Conservation (phyloP, 352 stramenopile species). For the Globisporangium barbulae region DNA sequence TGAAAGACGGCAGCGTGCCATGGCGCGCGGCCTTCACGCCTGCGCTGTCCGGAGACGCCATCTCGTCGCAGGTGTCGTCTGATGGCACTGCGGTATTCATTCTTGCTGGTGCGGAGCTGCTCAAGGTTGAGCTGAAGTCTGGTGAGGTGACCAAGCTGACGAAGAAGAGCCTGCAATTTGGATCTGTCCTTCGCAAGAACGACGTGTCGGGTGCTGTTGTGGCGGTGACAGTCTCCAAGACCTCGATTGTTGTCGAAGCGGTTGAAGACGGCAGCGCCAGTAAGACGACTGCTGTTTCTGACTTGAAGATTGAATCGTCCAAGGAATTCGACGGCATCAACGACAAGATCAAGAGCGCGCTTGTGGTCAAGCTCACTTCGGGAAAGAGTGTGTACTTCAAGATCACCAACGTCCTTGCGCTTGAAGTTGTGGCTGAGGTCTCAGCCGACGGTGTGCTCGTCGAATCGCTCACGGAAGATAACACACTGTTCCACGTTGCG, state of each 20-base stretch:
- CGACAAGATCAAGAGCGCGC: slow-evolving; percentile 30
- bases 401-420: slow-evolving; percentile 32
- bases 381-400: slow-evolving; percentile 62
- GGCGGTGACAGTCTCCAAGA: slow-evolving; percentile 14
- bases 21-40: slow-evolving; percentile 34
- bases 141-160: slow-evolving; percentile 18
- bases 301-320: slow-evolving; percentile 15
- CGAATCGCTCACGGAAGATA: slow-evolving; percentile 55
- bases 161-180: slow-evolving; percentile 7
- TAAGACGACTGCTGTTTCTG: slow-evolving; percentile 10
- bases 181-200: slow-evolving; percentile 19
- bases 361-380: slow-evolving; percentile 49
- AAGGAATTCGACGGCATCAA: slow-evolving; percentile 42
- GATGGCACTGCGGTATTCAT: slow-evolving; percentile 51
- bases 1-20: slow-evolving; percentile 56
- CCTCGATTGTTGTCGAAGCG: slow-evolving; percentile 13
- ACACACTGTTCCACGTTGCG: slow-evolving; percentile 51
- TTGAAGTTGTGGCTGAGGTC: slow-evolving; percentile 42
- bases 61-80: slow-evolving; percentile 41
- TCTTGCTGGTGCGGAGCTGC: slow-evolving; percentile 34
- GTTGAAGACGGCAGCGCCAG: slow-evolving; percentile 13
- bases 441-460: slow-evolving; percentile 36
- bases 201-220: slow-evolving; percentile 16
- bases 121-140: slow-evolving; percentile 39
- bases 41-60: slow-evolving; percentile 24